Conservation (phyloP, 2,329 filamentous ascomycete species). For the Amauroascus niger region DNA sequence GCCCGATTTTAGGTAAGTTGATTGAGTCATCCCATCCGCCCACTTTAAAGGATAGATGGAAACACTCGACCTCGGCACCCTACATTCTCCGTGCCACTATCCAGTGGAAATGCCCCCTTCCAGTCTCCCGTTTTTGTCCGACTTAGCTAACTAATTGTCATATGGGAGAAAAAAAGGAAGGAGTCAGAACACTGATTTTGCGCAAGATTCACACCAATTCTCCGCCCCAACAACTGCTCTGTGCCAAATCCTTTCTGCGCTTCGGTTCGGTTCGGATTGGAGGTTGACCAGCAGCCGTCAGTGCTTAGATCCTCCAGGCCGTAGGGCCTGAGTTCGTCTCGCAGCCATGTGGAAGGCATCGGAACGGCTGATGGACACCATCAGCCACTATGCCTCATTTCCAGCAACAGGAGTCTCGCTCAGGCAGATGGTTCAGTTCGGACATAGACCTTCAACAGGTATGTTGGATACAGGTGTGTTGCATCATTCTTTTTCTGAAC, state of each 20-base stretch:
- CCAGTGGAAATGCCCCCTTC: background rate
- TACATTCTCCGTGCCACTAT: slow-evolving; percentile 1
- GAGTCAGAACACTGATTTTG: slow-evolving; percentile 4
- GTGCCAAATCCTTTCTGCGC: background rate
- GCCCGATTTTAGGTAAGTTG: slow-evolving; percentile 7
- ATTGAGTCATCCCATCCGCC: no score
- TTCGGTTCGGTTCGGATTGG: background rate
- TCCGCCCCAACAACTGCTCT: background rate
- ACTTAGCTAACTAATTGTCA: slow-evolving; percentile 1
- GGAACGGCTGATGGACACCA: slow-evolving; percentile 87
- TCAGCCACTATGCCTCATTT: slow-evolving; percentile 93
- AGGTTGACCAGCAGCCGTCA: background rate
- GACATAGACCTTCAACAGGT: slow-evolving; percentile 86
- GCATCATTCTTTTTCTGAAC: background rate
- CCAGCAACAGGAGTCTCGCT: slow-evolving; percentile 92
- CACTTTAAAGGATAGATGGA: background rate
- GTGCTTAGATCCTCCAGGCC: background rate
- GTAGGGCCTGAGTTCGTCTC: slow-evolving; percentile 8
- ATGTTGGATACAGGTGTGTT: slow-evolving; percentile 26
- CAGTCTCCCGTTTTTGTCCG: slow-evolving; percentile 12
- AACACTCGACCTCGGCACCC: slow-evolving; percentile 11
- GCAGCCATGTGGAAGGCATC: slow-evolving; percentile 79
- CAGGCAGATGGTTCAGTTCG: slow-evolving; percentile 98
- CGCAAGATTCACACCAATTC: background rate
- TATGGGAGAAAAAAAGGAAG: no score